phyloP scores from a whole-genome alignment of 306 rosid genomes.

The Astragalus membranaceus region DNA sequence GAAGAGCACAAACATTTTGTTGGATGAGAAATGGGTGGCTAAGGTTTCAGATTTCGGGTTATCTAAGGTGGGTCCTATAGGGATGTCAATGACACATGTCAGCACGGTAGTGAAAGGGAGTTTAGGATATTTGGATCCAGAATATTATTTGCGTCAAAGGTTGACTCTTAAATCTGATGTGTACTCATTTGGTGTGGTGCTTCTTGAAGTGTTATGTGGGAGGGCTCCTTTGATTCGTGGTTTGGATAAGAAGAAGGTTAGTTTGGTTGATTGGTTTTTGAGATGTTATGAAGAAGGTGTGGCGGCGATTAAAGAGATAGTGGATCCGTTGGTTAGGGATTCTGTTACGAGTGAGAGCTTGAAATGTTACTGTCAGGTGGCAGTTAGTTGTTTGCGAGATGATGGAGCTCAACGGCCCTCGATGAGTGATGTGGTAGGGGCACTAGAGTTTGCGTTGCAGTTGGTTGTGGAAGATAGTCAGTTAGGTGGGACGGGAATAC shows the following conservation, averaged over 20 bases:
- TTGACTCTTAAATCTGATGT: slow-evolving; percentile 39
- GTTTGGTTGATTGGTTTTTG: slow-evolving; percentile 25
- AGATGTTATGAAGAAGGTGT: background rate
- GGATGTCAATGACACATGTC: background rate
- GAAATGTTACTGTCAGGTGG: slow-evolving; percentile 15
- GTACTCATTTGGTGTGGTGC: slow-evolving; percentile 38
- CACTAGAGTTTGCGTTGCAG: slow-evolving; percentile 28
- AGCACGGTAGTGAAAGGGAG: background rate
- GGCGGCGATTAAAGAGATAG: background rate
- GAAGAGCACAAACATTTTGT: slow-evolving; percentile 29
- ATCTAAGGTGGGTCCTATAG: slow-evolving; percentile 22
- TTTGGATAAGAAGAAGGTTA: background rate
- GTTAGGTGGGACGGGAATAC: background rate
- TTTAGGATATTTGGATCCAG: background rate
- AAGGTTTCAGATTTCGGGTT: slow-evolving; percentile 36
- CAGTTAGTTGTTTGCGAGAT: slow-evolving; percentile 34
- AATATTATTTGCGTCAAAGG: background rate
- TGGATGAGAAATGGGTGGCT: slow-evolving; percentile 32
- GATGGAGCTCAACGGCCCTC: slow-evolving; percentile 31
- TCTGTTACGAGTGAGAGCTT: slow-evolving; percentile 4
- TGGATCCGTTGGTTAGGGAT: slow-evolving; percentile 20
- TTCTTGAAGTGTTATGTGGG: slow-evolving; percentile 32
- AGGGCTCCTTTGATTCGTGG: slow-evolving; percentile 10
- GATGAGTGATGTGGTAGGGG: slow-evolving; percentile 39
- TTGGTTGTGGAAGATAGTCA: slow-evolving; percentile 14